These are phyloP conservation scores for Ensete ventricosum DNA, from an alignment of 176 grass and related monocot genomes.

Conservation along the genomic window DNA sequence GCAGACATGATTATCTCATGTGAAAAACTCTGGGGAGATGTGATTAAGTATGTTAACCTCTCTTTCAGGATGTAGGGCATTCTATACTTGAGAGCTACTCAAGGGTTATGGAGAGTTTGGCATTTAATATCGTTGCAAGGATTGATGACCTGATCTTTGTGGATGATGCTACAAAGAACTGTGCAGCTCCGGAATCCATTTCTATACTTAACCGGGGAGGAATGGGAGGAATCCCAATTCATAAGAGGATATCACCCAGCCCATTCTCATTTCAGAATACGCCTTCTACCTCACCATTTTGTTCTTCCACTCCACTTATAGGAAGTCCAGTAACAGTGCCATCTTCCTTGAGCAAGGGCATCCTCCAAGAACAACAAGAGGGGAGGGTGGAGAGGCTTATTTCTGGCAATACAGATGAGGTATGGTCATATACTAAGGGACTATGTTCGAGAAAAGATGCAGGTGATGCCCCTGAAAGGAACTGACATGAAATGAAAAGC, in stretches of 20 bases:
- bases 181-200: slow-evolving; percentile 42
- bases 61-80: slow-evolving; percentile 86
- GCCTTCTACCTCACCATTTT: slow-evolving; percentile 71
- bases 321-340: slow-evolving; percentile 61
- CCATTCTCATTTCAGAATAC: slow-evolving; percentile 86
- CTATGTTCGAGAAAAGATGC: slow-evolving; percentile 61
- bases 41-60: not conserved
- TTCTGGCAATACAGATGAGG: slow-evolving; percentile 50
- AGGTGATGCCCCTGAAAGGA: slow-evolving; percentile 67
- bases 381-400: slow-evolving; percentile 38
- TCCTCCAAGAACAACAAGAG: slow-evolving; percentile 25
- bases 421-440: slow-evolving; percentile 66
- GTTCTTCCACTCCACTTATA: slow-evolving; percentile 53
- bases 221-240: slow-evolving; percentile 44
- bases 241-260: slow-evolving; percentile 80
- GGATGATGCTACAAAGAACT: slow-evolving; percentile 65
- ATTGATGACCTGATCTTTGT: slow-evolving; percentile 93
- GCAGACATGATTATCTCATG: not conserved
- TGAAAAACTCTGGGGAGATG: too few relatives aligned
- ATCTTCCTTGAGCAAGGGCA: slow-evolving; percentile 36
- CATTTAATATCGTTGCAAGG: slow-evolving; percentile 86
- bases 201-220: slow-evolving; percentile 62
- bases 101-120: slow-evolving; percentile 82
- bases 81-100: slow-evolving; percentile 99
- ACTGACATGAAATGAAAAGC: slow-evolving; percentile 25